Percentiles rank a stretch among this genome's conserved stretches.
phyloP scores from a whole-genome alignment of 257 asterid species.

The Scutellaria minor region DNA sequence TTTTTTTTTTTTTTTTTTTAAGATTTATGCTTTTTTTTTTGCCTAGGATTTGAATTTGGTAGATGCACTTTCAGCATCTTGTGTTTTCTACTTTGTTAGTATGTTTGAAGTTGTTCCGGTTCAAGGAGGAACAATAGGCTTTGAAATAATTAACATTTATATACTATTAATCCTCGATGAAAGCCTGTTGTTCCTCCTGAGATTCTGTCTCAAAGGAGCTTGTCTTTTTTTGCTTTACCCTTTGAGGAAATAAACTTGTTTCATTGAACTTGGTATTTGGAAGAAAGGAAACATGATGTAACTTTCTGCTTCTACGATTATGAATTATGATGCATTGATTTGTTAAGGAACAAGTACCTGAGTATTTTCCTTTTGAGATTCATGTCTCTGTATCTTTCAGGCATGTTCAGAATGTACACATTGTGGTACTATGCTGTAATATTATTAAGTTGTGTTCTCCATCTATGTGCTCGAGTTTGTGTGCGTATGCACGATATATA shows the following conservation, averaged over 20 bases:
- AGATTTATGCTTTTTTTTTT: background rate
- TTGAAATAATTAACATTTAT: constrained; percentile 11
- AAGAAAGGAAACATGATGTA: background rate
- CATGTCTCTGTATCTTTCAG: constrained; percentile 5
- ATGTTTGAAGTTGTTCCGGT: constrained; percentile 12
- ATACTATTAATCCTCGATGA: background rate
- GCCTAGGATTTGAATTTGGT: constrained; percentile 21
- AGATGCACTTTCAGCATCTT: constrained; percentile 17
- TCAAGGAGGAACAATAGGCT: background rate
- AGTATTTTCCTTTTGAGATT: background rate
- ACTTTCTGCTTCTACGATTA: background rate
- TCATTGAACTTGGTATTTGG: background rate
- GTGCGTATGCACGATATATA: background rate
- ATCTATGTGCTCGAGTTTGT: background rate
- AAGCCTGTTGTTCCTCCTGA: background rate
- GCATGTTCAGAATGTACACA: background rate
- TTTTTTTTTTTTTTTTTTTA: background rate
- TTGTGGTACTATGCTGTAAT: background rate
- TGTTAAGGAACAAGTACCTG: background rate
- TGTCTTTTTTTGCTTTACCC: background rate
- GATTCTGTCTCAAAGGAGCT: background rate
- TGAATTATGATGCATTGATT: background rate
- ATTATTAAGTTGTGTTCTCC: background rate
- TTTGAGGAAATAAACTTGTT: background rate
- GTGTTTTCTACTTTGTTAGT: background rate